phyloP scores from a whole-genome alignment of 768 basidiomycete genomes.

The Termitomyces titanicus region DNA sequence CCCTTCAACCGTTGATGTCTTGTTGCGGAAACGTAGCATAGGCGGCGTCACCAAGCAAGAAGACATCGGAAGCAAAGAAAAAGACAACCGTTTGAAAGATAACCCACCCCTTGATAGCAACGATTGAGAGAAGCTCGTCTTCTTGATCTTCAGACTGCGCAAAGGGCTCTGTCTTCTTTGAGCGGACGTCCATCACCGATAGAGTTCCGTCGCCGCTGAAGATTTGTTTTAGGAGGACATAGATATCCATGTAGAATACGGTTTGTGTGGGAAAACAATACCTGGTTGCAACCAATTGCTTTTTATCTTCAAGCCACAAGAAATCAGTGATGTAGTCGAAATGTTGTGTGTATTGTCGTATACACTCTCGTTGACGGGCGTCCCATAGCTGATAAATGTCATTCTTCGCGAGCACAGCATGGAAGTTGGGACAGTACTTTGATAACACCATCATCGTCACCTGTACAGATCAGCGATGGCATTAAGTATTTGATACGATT shows the following conservation, averaged over 20 bases:
- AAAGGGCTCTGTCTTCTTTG: constrained; percentile 71
- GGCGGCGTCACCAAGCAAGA: background rate
- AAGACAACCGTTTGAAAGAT: constrained; percentile 3
- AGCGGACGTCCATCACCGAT: constrained; percentile 88
- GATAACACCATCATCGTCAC: constrained; percentile 92
- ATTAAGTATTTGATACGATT: constrained; percentile 78
- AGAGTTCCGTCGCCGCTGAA: constrained; percentile 88
- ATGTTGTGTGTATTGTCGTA: constrained; percentile 78
- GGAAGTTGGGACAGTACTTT: constrained; percentile 50
- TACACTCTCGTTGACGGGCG: constrained; percentile 59
- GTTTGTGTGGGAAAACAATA: constrained; percentile 23
- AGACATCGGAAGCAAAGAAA: constrained; percentile 5
- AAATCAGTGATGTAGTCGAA: constrained; percentile 96
- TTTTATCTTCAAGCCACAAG: constrained; percentile 79
- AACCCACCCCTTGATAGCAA: constrained; percentile 69
- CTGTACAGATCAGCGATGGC: constrained; percentile 74
- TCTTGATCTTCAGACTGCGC: constrained; percentile 95
- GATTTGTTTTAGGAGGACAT: constrained; percentile 1
- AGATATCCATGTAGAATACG: background rate
- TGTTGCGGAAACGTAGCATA: no score
- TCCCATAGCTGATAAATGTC: constrained; percentile 78
- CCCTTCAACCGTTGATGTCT: background rate
- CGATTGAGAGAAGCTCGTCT: constrained; percentile 86
- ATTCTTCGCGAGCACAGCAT: background rate
- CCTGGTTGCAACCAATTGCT: constrained; percentile 87